phyloP scores from a whole-genome alignment of 2,329 filamentous ascomycete species.

The Hysterium pulicare region DNA sequence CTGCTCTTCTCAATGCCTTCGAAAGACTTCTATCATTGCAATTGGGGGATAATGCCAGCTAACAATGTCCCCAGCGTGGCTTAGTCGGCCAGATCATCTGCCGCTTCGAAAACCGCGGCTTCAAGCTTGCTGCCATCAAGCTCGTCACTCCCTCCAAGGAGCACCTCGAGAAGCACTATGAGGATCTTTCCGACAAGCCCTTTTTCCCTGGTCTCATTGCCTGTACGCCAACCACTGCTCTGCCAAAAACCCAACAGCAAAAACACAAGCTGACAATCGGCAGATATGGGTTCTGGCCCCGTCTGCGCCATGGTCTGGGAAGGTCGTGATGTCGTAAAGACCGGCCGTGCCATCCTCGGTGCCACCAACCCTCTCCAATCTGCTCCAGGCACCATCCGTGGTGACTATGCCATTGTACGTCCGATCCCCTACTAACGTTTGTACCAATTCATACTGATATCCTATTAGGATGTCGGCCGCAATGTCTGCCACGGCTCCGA shows the following conservation, averaged over 20 bases:
- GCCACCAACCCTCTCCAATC: slow-evolving; percentile 98
- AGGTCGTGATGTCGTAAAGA: slow-evolving; percentile 98
- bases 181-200: slow-evolving; percentile 85
- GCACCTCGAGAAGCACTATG: slow-evolving; percentile 98
- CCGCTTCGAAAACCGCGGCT: slow-evolving; percentile 97
- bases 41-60: background rate
- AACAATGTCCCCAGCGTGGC: slow-evolving; percentile 66
- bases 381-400: slow-evolving; percentile 95
- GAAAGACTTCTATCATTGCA: slow-evolving; percentile 2
- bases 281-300: slow-evolving; percentile 95
- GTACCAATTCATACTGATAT: background rate
- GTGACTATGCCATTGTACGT: slow-evolving; percentile 74
- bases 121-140: slow-evolving; percentile 99
- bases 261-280: slow-evolving; percentile 17
- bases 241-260: slow-evolving; percentile 1
- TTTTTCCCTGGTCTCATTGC: slow-evolving; percentile 94
- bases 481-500: slow-evolving; percentile 99
- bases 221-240: slow-evolving; percentile 58
- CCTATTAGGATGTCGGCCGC: slow-evolving; percentile 71
- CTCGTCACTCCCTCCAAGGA: slow-evolving; percentile 82
- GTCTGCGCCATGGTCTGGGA: slow-evolving; percentile 99
- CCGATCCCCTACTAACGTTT: background rate
- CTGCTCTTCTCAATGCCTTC: background rate
- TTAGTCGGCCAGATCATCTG: slow-evolving; percentile 96
- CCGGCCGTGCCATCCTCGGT: slow-evolving; percentile 91